Percentiles rank a stretch among this genome's conserved stretches.
Evolutionary conservation across 2,329 filamentous ascomycete species (phyloP).

Genomic region (Sporothrix protearum): DNA sequence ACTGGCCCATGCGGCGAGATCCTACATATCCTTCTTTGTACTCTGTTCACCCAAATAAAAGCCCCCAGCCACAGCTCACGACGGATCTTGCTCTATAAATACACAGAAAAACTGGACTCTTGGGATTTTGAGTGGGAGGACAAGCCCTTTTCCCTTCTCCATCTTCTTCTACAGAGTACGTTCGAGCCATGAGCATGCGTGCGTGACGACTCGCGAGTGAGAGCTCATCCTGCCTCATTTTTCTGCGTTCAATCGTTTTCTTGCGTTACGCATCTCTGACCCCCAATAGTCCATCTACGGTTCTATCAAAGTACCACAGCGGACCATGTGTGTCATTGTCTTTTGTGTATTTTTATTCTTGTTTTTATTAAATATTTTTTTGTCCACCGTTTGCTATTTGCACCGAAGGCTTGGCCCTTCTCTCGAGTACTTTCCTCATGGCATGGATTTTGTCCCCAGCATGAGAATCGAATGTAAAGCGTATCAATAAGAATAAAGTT

Average conservation of each 20-base stretch:
- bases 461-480: conserved; percentile 3
- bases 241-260: not conserved
- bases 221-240: not conserved
- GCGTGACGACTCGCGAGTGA: not conserved
- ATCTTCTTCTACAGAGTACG: not conserved
- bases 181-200: no score
- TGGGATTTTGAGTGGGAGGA: not conserved
- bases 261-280: not conserved
- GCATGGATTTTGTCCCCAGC: conserved; percentile 4
- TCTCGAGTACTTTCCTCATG: not conserved
- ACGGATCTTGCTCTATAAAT: conserved; percentile 10
- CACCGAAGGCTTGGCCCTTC: not conserved
- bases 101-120: not conserved
- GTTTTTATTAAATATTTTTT: not conserved
- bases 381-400: not conserved
- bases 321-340: not conserved
- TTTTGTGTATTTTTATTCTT: not conserved
- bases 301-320: no score
- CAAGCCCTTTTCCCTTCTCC: not conserved
- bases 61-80: not conserved
- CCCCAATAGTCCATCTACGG: no score
- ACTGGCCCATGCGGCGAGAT: not conserved
- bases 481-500: no score
- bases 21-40: no score
- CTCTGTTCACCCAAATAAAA: not conserved